A percentile compares a stretch with the other conserved stretches of the same genome.
Evolutionary conservation across 306 rosid genomes (phyloP).

Genomic region (Vigna reflexopilosa): DNA sequence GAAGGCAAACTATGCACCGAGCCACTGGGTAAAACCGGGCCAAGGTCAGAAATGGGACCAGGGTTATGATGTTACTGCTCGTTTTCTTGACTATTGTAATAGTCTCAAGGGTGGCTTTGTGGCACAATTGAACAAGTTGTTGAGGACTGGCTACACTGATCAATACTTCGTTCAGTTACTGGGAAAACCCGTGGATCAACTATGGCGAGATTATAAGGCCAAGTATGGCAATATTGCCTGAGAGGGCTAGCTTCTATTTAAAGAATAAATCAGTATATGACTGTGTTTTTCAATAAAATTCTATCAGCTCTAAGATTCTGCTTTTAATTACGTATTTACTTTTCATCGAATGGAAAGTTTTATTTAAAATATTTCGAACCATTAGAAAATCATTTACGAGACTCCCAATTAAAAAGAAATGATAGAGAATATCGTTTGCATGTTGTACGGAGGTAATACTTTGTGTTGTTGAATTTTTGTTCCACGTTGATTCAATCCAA

Average conservation of each 20-base stretch:
- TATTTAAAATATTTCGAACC: no score
- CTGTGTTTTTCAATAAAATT: neutral
- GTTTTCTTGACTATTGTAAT: slow-evolving; percentile 61
- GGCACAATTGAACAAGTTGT: slow-evolving; percentile 53
- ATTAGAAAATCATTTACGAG: no score
- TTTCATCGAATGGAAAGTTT: no score
- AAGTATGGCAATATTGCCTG: slow-evolving; percentile 42
- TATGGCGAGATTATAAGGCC: slow-evolving; percentile 69
- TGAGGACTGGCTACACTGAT: slow-evolving; percentile 51
- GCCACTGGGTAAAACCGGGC: slow-evolving; percentile 47
- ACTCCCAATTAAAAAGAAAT: no score
- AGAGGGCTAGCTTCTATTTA: neutral
- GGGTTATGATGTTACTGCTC: slow-evolving; percentile 60
- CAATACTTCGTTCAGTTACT: slow-evolving; percentile 51
- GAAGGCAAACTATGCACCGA: slow-evolving; percentile 50
- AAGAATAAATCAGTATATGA: neutral
- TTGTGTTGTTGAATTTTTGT: no score
- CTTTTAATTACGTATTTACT: no score
- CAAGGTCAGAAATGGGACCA: slow-evolving; percentile 58
- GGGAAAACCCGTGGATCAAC: slow-evolving; percentile 56
- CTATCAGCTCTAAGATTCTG: neutral
- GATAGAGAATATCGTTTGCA: no score
- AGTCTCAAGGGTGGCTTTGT: slow-evolving; percentile 54
- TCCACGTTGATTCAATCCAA: no score
- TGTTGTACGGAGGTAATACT: no score